Conservation (phyloP, 768 basidiomycete species). For the Tylopilus cervinicoccineus region DNA sequence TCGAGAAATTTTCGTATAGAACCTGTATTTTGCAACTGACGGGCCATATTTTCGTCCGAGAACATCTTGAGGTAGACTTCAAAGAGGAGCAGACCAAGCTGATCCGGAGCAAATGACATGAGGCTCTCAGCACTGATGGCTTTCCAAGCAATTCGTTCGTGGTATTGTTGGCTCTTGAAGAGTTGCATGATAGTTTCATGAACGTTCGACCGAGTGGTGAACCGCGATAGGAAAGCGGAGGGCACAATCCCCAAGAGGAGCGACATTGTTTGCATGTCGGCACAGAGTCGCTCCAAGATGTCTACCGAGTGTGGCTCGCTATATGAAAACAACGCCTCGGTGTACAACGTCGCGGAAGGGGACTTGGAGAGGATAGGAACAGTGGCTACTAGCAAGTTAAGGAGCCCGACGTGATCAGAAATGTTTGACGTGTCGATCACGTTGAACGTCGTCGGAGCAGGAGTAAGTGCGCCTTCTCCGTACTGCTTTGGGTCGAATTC, state of each 20-base stretch:
- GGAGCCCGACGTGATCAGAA: slow-evolving; percentile 27
- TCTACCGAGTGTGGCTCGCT: slow-evolving; percentile 6
- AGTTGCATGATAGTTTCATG: slow-evolving; percentile 16
- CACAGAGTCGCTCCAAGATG: slow-evolving; percentile 25
- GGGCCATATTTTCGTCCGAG: slow-evolving; percentile 22
- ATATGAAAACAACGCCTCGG: slow-evolving; percentile 22
- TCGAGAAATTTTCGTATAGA: not conserved
- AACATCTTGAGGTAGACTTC: slow-evolving; percentile 29
- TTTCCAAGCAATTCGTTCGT: slow-evolving; percentile 28
- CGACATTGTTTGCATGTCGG: slow-evolving; percentile 25
- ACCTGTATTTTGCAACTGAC: slow-evolving; percentile 6
- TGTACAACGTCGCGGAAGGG: slow-evolving; percentile 26
- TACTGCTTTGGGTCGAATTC: slow-evolving; percentile 22
- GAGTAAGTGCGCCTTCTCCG: slow-evolving; percentile 4
- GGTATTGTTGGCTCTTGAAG: slow-evolving; percentile 7
- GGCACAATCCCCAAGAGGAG: slow-evolving; percentile 28
- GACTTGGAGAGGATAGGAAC: slow-evolving; percentile 22
- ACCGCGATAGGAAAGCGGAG: slow-evolving; percentile 22
- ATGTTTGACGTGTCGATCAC: slow-evolving; percentile 34
- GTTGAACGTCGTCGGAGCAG: slow-evolving; percentile 28
- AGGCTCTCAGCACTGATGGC: slow-evolving; percentile 2
- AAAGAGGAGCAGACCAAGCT: slow-evolving; percentile 25
- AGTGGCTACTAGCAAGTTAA: slow-evolving; percentile 24
- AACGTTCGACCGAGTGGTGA: slow-evolving; percentile 28
- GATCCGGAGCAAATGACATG: slow-evolving; percentile 21